Evolutionary conservation across 768 basidiomycete genomes (phyloP).

Genomic region (Dictyophora rubrovolvata): DNA sequence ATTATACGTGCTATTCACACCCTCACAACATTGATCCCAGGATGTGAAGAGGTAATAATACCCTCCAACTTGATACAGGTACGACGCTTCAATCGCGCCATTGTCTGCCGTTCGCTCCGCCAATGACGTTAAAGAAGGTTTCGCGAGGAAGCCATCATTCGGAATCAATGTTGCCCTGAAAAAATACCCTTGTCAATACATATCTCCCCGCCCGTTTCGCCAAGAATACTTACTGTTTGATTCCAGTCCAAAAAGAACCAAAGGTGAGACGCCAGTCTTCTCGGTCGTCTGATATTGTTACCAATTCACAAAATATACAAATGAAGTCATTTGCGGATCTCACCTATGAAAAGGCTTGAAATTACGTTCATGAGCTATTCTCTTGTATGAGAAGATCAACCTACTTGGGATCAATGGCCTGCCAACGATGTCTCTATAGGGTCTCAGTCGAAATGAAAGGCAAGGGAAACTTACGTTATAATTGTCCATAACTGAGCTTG

Average conservation of each 20-base stretch:
- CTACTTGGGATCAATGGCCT: conserved; percentile 48
- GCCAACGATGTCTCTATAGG: neutral
- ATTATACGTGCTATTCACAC: conserved; percentile 46
- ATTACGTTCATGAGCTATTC: neutral
- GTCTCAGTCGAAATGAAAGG: neutral
- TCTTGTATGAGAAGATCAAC: conserved; percentile 11
- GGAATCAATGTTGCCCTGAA: conserved; percentile 19
- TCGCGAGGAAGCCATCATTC: conserved; percentile 33
- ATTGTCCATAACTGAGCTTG: conserved; percentile 25
- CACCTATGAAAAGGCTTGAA: conserved; percentile 21
- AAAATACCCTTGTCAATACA: neutral
- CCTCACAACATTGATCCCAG: conserved; percentile 45
- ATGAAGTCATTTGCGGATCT: neutral
- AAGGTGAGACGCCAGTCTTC: conserved; percentile 39
- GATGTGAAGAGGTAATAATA: conserved; percentile 48
- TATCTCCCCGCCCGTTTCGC: no score
- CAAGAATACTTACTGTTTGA: conserved; percentile 29
- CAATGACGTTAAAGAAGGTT: conserved; percentile 30
- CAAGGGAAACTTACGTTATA: conserved; percentile 28
- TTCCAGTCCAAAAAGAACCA: conserved; percentile 49
- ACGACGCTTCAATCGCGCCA: conserved; percentile 41
- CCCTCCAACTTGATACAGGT: conserved; percentile 32
- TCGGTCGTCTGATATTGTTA: conserved; percentile 20
- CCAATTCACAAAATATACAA: neutral
- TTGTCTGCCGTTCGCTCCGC: conserved; percentile 33